Evolutionary conservation across 345 rosid species (phyloP), one percentile per base, ranked within the genome.

Genomic region (Gossypium turneri): DNA sequence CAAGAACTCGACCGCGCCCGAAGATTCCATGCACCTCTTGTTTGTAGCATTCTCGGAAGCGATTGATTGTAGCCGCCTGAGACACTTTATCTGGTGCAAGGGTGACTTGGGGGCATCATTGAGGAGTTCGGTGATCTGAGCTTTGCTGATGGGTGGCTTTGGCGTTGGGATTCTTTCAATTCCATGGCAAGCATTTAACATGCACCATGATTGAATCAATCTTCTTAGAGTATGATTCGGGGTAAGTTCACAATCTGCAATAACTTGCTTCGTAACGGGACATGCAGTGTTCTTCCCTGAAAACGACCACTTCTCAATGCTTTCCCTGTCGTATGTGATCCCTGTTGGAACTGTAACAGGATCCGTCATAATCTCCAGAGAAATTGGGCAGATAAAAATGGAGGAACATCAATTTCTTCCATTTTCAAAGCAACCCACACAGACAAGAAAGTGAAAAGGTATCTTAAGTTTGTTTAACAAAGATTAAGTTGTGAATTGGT

Each of bases 171-270:
- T 88, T 69, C 95, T 85, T 79, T 94, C 92, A 12, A 94, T 67
- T 15, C 98, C 98, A 41, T 85, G 65, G 0, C 94, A 88, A 34
- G 97, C 97, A 50, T 94, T 91, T 60, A 94, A 75, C 9, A 87
- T 90, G 76, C 98, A 94, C 98, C 98, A 94, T 15, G 97, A 87
- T 77, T 94, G 98, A 67, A 94, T 86, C 53, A 94, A 79, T 13
- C 98, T 88, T 9, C 94, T 92, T 24, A 94, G 87, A 55, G 95
- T 94, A 77, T 90, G 91, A 82, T 94, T 94, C 2, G 98, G 98
- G 0, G 97, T 94, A 11, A 92, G 81, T 4, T 94, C 98, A 20
- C 80, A 72, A 47, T 82, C 86, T 5, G 80, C 19, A 55, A 94
- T 73, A 66, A 74, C 82, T 70, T 86, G 97, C 75, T 90, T 94